Conservation (phyloP, 768 basidiomycete genomes). For the Russula dissimulans region DNA sequence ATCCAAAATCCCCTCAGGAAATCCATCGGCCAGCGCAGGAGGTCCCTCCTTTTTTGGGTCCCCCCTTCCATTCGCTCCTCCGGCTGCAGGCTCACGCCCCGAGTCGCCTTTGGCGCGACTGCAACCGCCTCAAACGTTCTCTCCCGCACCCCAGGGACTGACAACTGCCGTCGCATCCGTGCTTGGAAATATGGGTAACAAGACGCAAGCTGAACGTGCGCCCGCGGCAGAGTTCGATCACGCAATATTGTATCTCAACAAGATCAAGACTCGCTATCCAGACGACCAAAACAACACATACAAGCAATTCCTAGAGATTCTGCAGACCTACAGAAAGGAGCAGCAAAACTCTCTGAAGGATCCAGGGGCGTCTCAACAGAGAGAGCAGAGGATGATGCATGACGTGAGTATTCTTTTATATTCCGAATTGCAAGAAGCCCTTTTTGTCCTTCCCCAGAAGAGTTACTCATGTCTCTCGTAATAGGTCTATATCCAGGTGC, state of each 20-base stretch:
- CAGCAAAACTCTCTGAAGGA: constrained; percentile 36
- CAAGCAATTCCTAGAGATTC: constrained; percentile 81
- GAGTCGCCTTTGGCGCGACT: constrained; percentile 23
- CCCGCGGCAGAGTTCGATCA: constrained; percentile 74
- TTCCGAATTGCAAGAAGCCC: neutral
- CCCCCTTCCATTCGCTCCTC: constrained; percentile 30
- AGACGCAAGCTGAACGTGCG: constrained; percentile 41
- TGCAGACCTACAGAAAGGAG: constrained; percentile 84
- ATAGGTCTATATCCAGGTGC: constrained; percentile 75
- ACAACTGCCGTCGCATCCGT: constrained; percentile 17
- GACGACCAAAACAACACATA: constrained; percentile 82
- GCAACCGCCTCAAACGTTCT: constrained; percentile 36
- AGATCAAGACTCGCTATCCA: constrained; percentile 88
- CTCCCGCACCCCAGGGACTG: constrained; percentile 28
- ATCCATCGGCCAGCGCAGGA: constrained; percentile 26
- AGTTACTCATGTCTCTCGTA: constrained; percentile 30
- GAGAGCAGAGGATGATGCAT: constrained; percentile 51
- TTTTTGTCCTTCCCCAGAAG: neutral
- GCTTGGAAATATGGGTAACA: constrained; percentile 26
- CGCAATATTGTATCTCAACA: constrained; percentile 96
- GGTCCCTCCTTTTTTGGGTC: constrained; percentile 23
- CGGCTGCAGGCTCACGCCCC: constrained; percentile 27
- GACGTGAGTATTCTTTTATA: constrained; percentile 43
- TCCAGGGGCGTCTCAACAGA: constrained; percentile 13
- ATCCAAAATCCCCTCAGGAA: constrained; percentile 44